Percentiles rank a stretch among this genome's conserved stretches.
Conservation (phyloP, 805 yeast species). For the Candida maltosa region DNA sequence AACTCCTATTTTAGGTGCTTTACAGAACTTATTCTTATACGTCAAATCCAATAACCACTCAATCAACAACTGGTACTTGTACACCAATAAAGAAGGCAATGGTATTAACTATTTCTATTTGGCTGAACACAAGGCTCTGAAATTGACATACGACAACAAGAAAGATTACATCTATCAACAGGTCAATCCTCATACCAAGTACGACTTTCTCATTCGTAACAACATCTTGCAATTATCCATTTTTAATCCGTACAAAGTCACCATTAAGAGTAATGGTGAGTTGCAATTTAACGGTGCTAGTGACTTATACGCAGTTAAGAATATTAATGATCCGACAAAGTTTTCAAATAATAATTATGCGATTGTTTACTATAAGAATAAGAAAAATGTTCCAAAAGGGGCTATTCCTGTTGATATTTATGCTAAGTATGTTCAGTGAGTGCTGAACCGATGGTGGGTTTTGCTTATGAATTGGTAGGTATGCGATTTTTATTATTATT, state of each 20-base stretch:
- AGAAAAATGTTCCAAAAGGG: conserved; percentile 3
- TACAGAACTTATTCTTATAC: conserved; percentile 1
- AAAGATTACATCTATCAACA: conserved; percentile 1
- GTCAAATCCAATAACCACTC: conserved; percentile 3
- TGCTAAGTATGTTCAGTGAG: no score
- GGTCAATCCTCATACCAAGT: background rate
- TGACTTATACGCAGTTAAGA: conserved; percentile 5
- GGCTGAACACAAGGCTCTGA: background rate
- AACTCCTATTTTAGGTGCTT: conserved; percentile 4
- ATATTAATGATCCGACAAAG: conserved; percentile 1
- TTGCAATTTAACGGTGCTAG: background rate
- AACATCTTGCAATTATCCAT: conserved; percentile 4
- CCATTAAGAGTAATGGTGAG: background rate
- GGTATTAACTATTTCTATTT: conserved; percentile 2
- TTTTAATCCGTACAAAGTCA: background rate
- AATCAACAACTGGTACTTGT: conserved; percentile 1
- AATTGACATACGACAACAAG: conserved; percentile 1
- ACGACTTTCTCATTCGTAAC: background rate
- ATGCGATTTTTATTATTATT: no score
- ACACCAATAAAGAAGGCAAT: conserved; percentile 1
- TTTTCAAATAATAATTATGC: conserved; percentile 2
- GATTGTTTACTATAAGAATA: background rate
- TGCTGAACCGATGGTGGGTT: no score
- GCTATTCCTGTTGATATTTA: background rate
- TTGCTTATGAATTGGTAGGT: no score